Conservation (phyloP, 257 asterid genomes). For the Solanum pinnatisectum region DNA sequence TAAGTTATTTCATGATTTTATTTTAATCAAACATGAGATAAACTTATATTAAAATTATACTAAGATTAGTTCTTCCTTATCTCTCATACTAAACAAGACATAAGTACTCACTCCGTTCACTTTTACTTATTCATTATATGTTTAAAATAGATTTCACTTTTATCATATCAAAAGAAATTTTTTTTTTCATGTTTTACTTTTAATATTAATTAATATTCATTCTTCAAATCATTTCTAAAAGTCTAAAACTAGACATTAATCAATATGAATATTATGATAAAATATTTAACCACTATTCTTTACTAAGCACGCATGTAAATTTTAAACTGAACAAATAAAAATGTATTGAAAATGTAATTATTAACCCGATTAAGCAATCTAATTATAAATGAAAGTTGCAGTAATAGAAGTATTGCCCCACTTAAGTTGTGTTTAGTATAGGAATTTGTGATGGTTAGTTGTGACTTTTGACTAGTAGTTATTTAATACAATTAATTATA, state of each 20-base stretch:
- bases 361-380: not conserved
- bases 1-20: not conserved
- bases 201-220: no score
- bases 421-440: not conserved
- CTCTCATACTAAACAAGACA: not conserved
- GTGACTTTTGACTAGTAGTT: not conserved
- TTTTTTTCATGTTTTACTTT: no score
- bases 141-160: no score
- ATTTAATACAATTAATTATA: not conserved
- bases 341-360: not conserved
- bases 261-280: no score
- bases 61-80: no score
- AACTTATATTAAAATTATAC: no score
- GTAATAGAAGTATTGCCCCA: not conserved
- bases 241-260: not conserved
- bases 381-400: not conserved
- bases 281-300: fast-evolving
- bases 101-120: no score
- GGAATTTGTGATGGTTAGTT: not conserved
- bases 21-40: no score
- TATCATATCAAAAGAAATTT: not conserved
- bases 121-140: no score
- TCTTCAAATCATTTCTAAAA: no score
- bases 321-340: not conserved
- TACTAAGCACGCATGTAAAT: fast-evolving